Evolutionary conservation across 352 stramenopile species (phyloP).

Genomic region (Phytophthora melonis): DNA sequence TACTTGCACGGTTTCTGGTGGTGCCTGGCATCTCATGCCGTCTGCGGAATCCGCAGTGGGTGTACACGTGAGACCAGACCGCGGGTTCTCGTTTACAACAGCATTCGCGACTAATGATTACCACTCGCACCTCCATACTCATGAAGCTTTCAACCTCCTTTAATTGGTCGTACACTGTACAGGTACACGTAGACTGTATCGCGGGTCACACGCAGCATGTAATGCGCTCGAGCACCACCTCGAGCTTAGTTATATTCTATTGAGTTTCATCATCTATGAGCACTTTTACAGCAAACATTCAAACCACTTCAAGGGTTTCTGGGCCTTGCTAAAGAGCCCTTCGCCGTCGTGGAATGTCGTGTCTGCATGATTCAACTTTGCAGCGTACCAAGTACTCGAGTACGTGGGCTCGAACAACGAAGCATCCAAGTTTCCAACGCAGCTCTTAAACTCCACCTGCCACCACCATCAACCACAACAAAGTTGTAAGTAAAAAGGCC

Average conservation of each 20-base stretch:
- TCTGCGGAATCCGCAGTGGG: background rate
- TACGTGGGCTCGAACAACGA: constrained; percentile 41
- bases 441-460: constrained; percentile 63
- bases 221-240: too few species aligned
- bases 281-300: constrained; percentile 44
- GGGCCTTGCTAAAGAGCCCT: constrained; percentile 37
- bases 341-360: constrained; percentile 59
- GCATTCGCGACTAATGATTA: background rate
- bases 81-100: constrained; percentile 5
- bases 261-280: background rate
- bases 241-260: background rate
- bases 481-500: background rate
- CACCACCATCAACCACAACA: background rate
- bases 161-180: too few species aligned
- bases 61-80: constrained; percentile 4
- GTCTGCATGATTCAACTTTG: constrained; percentile 56
- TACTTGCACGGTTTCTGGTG: background rate
- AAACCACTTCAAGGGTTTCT: constrained; percentile 66
- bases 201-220: too few species aligned
- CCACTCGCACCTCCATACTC: background rate
- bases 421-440: constrained; percentile 38
- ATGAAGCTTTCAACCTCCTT: background rate
- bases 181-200: background rate
- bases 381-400: constrained; percentile 46
- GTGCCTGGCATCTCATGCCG: constrained; percentile 4